Evolutionary conservation across 2,329 filamentous ascomycete species (phyloP), one percentile per base, ranked within the genome.

Genomic region (Ampelomyces quisqualis): DNA sequence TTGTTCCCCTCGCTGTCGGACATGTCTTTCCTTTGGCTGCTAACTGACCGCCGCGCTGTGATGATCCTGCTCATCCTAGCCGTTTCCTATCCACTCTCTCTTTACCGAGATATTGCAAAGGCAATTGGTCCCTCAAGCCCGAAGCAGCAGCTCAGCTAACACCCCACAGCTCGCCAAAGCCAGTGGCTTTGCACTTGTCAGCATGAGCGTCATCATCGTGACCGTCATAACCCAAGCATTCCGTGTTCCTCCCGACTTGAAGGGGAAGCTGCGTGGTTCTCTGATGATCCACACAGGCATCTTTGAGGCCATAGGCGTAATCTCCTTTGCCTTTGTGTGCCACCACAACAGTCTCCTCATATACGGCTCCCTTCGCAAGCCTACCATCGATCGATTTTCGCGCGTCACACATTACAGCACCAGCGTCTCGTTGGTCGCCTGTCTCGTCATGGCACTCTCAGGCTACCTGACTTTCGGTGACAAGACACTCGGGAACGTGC

Each of bases 81-180:
- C 23, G 77, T 97, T 49, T 96, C 90, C 40, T 97, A 87, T 64
- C 93, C 93, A 4, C 72, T 98, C 62, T 94, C 90, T 37, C 73
- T 98, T 39, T 98, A 98, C 73, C 79, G 93, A 57, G 93, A 98
- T 69, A 98, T 98, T 71, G 86, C 93, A 42, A 97, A 97, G 84
- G 63, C 46, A 58, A 43, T n/a, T 26, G 21, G 23, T 5, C 11
- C 40, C 14, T 21, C 15, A 14, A 32, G 28, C 33, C 32, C 31
- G 51, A 27, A 36, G 32, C 40, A 38, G 26, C 30, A 59, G 40
- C 11, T 34, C 9, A 21, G 40, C 61, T 74, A 53, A 76, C 63
- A 38, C 29, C 21, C 18, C 19, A 38, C 68, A 95, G 89, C 77
- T 98, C 65, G 90, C 93, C 32, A 97, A 95, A 79, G 93, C 93